A percentile compares a stretch with the other conserved stretches of the same genome.
Conservation (phyloP, 139 green algal species). For the Edaphochlamys debaryana region DNA sequence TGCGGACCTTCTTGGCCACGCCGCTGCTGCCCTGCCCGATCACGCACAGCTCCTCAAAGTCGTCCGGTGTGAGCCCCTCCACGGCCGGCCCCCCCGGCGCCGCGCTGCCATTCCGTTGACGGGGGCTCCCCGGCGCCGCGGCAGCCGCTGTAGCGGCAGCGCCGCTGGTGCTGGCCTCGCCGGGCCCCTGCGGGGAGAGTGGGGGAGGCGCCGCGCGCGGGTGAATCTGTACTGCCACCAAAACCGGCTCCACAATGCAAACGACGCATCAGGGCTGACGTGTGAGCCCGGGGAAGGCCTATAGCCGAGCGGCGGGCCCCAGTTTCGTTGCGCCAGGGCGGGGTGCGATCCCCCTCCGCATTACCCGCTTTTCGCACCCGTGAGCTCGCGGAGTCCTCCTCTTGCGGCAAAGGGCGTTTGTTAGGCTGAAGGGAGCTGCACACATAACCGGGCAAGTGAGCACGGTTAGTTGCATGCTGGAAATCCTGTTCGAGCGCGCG, state of each 20-base stretch:
- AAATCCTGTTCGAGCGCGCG: no score
- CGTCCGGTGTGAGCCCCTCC: constrained; percentile 50
- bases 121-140: neutral
- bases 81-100: neutral
- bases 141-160: neutral
- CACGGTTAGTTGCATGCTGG: no score
- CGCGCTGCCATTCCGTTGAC: neutral
- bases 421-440: constrained; percentile 36
- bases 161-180: constrained; percentile 50
- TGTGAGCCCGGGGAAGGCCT: no score
- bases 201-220: no score
- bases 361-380: no score
- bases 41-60: constrained; percentile 65
- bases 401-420: constrained; percentile 18
- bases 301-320: no score
- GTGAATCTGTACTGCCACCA: no score
- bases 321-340: no score
- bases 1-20: constrained; percentile 71
- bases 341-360: no score
- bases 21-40: constrained; percentile 74
- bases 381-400: constrained; percentile 40
- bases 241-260: no score
- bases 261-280: no score
- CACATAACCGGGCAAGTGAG: no score
- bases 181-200: neutral